These are phyloP conservation scores for Cicer arietinum DNA, from an alignment of 306 rosid species.

Conservation along the genomic window DNA sequence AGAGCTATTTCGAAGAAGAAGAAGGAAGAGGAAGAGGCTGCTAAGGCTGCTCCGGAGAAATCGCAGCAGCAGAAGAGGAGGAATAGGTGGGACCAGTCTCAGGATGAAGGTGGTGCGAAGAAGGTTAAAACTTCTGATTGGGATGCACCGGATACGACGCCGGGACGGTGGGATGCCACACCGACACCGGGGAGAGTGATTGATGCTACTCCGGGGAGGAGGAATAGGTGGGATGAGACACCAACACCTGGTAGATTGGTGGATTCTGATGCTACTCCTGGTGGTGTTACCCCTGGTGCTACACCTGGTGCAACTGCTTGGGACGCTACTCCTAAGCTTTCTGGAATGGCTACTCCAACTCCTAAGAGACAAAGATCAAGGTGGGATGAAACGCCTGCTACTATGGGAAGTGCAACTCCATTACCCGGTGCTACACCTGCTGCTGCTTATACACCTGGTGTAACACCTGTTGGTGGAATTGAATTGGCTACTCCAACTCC, in stretches of 20 bases:
- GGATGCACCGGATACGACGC: constrained; percentile 44
- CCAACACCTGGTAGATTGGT: constrained; percentile 48
- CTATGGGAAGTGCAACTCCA: constrained; percentile 50
- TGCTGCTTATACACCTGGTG: constrained; percentile 49
- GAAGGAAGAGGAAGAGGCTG: constrained; percentile 47
- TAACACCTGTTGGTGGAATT: constrained; percentile 50
- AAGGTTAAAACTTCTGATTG: constrained; percentile 46
- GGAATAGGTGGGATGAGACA: constrained; percentile 51
- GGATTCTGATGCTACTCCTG: constrained; percentile 50
- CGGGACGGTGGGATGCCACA: constrained; percentile 50
- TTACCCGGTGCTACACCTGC: constrained; percentile 52
- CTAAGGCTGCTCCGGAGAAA: constrained; percentile 27
- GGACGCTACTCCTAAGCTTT: constrained; percentile 49
- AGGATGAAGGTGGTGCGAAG: constrained; percentile 40
- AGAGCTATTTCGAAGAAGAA: constrained; percentile 41
- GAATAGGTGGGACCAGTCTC: constrained; percentile 48
- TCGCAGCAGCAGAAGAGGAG: constrained; percentile 45
- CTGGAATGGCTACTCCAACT: constrained; percentile 49
- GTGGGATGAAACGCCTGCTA: constrained; percentile 54
- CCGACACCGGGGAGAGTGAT: constrained; percentile 46
- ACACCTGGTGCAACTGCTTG: constrained; percentile 48
- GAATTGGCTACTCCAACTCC: constrained; percentile 49
- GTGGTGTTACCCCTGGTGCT: constrained; percentile 48
- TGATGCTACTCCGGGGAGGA: constrained; percentile 47
- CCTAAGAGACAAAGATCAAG: constrained; percentile 50